These are phyloP conservation scores for Colletotrichum scovillei DNA, from an alignment of 2,329 filamentous ascomycete species.

Conservation along the genomic window DNA sequence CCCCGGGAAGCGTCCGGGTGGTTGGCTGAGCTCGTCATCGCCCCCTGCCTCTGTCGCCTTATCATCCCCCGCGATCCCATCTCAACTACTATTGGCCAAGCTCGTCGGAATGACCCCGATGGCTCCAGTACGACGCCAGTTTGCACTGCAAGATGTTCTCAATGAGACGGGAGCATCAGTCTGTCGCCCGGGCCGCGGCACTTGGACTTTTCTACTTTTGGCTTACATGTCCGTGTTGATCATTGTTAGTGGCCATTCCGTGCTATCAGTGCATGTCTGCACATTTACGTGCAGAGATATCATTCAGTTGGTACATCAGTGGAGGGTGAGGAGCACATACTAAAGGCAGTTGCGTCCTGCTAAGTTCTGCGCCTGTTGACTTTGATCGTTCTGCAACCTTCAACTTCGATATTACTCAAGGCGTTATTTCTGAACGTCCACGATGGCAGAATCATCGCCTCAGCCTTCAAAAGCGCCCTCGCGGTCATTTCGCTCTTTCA, in stretches of 20 bases:
- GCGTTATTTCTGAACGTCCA: not conserved
- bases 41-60: constrained; percentile 29
- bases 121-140: not conserved
- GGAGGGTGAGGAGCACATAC: too few relatives aligned
- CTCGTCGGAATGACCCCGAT: constrained; percentile 6
- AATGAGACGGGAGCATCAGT: not conserved
- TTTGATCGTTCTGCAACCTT: too few relatives aligned
- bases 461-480: not conserved
- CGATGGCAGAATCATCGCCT: not conserved
- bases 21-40: constrained; percentile 18
- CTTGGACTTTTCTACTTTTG: constrained; percentile 6
- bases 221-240: not conserved
- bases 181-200: not conserved
- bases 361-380: not conserved
- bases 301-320: constrained; percentile 2
- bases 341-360: not conserved
- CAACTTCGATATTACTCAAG: too few relatives aligned
- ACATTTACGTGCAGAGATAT: not conserved
- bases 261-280: not conserved
- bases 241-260: not conserved
- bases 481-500: constrained; percentile 42
- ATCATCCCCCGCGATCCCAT: constrained; percentile 11
- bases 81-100: not conserved
- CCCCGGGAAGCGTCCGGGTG: not conserved
- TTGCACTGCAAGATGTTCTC: not conserved